Evolutionary conservation across 768 basidiomycete species (phyloP), one percentile per base, ranked within the genome.

Genomic region (Podaxis sp.): DNA sequence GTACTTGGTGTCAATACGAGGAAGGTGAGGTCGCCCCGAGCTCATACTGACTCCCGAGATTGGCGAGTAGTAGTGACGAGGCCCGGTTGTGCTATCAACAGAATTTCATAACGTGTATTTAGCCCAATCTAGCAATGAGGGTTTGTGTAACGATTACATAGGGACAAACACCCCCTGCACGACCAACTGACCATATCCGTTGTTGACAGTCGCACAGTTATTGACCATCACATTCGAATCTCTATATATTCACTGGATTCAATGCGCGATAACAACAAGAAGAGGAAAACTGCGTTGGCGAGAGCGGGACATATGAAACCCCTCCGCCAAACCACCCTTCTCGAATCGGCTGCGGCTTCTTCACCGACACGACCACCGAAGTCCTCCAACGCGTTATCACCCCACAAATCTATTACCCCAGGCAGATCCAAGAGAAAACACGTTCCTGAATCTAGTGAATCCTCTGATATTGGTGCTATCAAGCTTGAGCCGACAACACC

Each of bases 401-500:
- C 54, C 9, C 52, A 19, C 33, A 46, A 29, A 12, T 8, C 13
- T 11, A 55, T 38, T 33, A 56, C 54, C 15, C 49, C 55, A 9
- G 13, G 36, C 6, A 52, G 19, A 25, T 27, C 52, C 63, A 67
- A 65, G 55, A 57, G 66, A 66, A 64, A 40, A 55, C 52, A 46
- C 12, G 27, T 47, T 8, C 58, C 51, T 13, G 64, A 66, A 37
- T 63, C 66, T 6, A 72, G 70, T 52, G 66, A 72, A 36, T 79
- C 79, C 55, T 66, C 69, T 79, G 82, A 81, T 63, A 77, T 86
- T 43, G 79, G 76, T 15, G 79, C 75, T 27, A 85, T 88, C 54
- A 80, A 68, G 49, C 82, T 89, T 55, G 82, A 81, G 63, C 74
- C 80, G 17, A 64, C 74, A 46, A 62, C 61, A 36, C 63, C 66